phyloP scores from a whole-genome alignment of 371 early-diverging fungal species.

The Rhizopus stolonifer region DNA sequence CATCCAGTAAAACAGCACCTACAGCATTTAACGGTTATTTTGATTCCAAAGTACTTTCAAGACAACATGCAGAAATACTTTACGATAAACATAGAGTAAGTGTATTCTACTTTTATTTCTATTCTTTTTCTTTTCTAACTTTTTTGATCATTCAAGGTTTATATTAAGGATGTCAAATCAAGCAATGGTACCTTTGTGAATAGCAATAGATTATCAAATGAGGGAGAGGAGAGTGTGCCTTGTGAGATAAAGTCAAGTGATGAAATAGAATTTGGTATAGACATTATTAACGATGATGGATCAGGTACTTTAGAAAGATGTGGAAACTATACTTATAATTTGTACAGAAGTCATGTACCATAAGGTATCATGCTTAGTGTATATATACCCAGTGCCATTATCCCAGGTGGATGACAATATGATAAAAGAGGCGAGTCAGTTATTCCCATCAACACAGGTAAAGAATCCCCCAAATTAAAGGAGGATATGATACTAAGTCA shows the following conservation, averaged over 20 bases:
- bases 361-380: conserved; percentile 66
- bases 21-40: conserved; percentile 76
- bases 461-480: background rate
- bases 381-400: conserved; percentile 38
- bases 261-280: conserved; percentile 84
- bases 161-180: conserved; percentile 77
- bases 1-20: conserved; percentile 65
- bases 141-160: conserved; percentile 47
- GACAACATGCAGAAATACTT: conserved; percentile 86
- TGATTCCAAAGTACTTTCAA: conserved; percentile 83
- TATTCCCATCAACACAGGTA: background rate
- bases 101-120: background rate
- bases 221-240: conserved; percentile 65
- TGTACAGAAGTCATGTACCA: conserved; percentile 59
- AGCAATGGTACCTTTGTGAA: conserved; percentile 91
- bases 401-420: conserved; percentile 38
- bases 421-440: conserved; percentile 19
- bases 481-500: background rate
- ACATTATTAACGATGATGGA: conserved; percentile 71
- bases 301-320: conserved; percentile 21
- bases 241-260: conserved; percentile 65
- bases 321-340: background rate
- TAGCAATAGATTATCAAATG: conserved; percentile 68
- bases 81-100: conserved; percentile 65
- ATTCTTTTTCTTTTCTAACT: background rate